A percentile compares a stretch with the other conserved stretches of the same genome.
These are phyloP conservation scores for Clitopilus passeckerianus DNA, from an alignment of 768 basidiomycete species.

Conservation along the genomic window DNA sequence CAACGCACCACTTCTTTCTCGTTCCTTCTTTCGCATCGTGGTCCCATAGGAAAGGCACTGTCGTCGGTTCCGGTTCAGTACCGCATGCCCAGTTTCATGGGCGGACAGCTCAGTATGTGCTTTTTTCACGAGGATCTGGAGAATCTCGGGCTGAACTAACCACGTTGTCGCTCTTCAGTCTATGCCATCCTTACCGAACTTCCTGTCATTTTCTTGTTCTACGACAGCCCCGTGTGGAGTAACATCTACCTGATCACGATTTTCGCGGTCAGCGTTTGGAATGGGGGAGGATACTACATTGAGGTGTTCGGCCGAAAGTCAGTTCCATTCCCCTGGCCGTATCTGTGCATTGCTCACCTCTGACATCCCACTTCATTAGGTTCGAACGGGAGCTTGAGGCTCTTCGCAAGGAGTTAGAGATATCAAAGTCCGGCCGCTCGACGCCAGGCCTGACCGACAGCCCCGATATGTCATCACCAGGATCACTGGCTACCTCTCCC, in stretches of 20 bases:
- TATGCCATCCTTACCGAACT: slow-evolving; percentile 85
- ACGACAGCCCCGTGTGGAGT: slow-evolving; percentile 77
- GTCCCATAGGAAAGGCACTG: slow-evolving; percentile 72
- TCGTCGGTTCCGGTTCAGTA: slow-evolving; percentile 53
- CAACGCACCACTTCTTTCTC: slow-evolving; percentile 89
- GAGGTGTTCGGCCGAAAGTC: slow-evolving; percentile 97
- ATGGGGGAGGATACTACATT: slow-evolving; percentile 93
- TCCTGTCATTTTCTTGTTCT: slow-evolving; percentile 79
- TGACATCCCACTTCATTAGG: slow-evolving; percentile 32
- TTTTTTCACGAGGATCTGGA: not conserved
- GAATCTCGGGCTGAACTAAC: not conserved
- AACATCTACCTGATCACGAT: slow-evolving; percentile 73
- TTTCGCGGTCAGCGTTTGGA: slow-evolving; percentile 89
- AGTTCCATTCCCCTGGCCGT: slow-evolving; percentile 24
- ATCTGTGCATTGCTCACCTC: not conserved
- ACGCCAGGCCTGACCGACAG: slow-evolving; percentile 39
- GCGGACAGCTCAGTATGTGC: slow-evolving; percentile 70
- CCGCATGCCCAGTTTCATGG: slow-evolving; percentile 74
- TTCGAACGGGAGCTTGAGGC: slow-evolving; percentile 92
- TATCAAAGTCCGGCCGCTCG: slow-evolving; percentile 46
- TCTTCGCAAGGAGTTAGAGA: slow-evolving; percentile 88
- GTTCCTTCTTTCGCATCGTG: slow-evolving; percentile 80
- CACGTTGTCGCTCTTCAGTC: slow-evolving; percentile 33
- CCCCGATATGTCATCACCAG: slow-evolving; percentile 16
- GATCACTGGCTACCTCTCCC: not conserved